Percentiles rank a stretch among this genome's conserved stretches.
phyloP scores from a whole-genome alignment of 1,284 basidiomycete species.

The Ganoderma lucidum region DNA sequence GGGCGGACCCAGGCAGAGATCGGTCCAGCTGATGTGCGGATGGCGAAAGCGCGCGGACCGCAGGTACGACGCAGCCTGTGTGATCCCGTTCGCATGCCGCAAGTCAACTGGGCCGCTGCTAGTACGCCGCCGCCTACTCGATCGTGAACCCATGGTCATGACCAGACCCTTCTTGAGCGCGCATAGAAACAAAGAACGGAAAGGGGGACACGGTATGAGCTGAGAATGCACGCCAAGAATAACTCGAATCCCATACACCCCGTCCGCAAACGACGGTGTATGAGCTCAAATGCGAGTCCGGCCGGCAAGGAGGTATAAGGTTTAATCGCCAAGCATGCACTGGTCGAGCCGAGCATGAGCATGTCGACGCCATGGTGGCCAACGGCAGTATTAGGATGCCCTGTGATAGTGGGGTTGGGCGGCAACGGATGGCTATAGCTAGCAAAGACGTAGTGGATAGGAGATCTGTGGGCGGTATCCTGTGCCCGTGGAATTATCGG shows the following conservation, averaged over 20 bases:
- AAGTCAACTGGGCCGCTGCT: conserved; percentile 15
- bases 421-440: conserved; percentile 12
- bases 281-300: conserved; percentile 5
- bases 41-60: conserved; percentile 22
- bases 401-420: background rate
- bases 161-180: conserved; percentile 2
- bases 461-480: conserved; percentile 17
- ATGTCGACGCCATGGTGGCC: background rate
- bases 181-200: conserved; percentile 5
- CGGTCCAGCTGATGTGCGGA: conserved; percentile 23
- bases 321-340: conserved; percentile 7
- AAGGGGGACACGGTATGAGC: background rate
- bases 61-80: conserved; percentile 14
- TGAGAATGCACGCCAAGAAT: conserved; percentile 11
- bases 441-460: conserved; percentile 21
- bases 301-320: conserved; percentile 1
- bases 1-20: conserved; percentile 2
- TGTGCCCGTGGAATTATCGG: conserved; percentile 31
- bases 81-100: conserved; percentile 15
- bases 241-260: conserved; percentile 6
- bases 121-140: conserved; percentile 3
- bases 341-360: conserved; percentile 4
- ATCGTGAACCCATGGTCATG: conserved; percentile 7
- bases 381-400: conserved; percentile 8
- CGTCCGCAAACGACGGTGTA: background rate